Evolutionary conservation across 2,329 filamentous ascomycete species (phyloP), one percentile per base, ranked within the genome.

Genomic region (Nemania sp.): DNA sequence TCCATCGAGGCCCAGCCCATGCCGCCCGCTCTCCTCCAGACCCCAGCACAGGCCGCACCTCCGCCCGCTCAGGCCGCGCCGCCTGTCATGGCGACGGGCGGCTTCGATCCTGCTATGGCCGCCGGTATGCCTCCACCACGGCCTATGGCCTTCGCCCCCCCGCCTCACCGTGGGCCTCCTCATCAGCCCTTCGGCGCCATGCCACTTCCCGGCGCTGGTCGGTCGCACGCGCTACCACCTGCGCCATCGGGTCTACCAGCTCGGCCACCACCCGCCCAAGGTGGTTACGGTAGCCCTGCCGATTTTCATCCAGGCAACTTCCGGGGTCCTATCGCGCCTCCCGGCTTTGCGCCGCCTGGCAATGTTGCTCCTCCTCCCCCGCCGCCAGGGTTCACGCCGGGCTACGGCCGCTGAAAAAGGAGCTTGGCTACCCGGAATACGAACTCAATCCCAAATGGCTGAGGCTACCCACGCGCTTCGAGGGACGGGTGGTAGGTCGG

Each of bases 1-100:
- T 89, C 93, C 60, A 92, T 94, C 41, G 91, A 94, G 72, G 87
- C 90, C 2, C 92, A 94, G 76, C 88, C 91, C 24, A 82, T 96
- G 59, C 92, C 93, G 1, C 87, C 92, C 4, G 92, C 90, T 67
- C 90, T 97, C 73, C 87, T 94, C 73, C 84, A 80, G 59, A 77
- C 73, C 6, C 75, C 74, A 32, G 70, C 73, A 24, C 75, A 77
- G 41, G 70, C 77, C 54, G 71, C 74, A 18, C 73, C 75, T 7
- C 69, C 75, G 32, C 47, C 11, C 2, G 55, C 69, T 38, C 22
- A 26, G 3, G 72, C 69, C 24, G 68, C 62, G 8, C 74, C 76
- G 2, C 74, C 75, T 20, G 70, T 66, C 27, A 77, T 78, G 76
- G 73, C 74, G 45, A 72, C 74, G 10, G 70, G 73, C 22, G 73